A percentile compares a stretch with the other conserved stretches of the same genome.
Evolutionary conservation across 139 green algal genomes (phyloP).

Genomic region (Coccomyxa sp.): DNA sequence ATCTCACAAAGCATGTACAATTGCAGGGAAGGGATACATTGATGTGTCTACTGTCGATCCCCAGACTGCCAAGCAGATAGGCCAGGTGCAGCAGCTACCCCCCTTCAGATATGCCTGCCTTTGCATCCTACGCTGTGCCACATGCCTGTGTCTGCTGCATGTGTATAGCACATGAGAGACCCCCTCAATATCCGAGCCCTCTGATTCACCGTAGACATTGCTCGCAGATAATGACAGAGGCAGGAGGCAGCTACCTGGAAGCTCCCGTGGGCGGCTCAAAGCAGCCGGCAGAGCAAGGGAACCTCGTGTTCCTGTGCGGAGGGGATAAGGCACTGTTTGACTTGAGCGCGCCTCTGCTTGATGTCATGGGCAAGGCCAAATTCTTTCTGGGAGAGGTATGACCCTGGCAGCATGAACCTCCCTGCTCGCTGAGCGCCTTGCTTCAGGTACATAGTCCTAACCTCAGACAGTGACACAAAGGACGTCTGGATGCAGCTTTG

Average conservation of each 20-base stretch:
- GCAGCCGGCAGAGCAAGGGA: slow-evolving; percentile 79
- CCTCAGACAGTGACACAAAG: no score
- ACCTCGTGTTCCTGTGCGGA: slow-evolving; percentile 78
- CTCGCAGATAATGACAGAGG: slow-evolving; percentile 20
- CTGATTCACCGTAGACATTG: no score
- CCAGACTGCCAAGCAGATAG: slow-evolving; percentile 48
- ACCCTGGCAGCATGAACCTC: no score
- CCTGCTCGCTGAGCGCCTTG: no score
- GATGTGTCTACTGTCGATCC: slow-evolving; percentile 91
- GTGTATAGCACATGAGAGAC: no score
- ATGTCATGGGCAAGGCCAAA: slow-evolving; percentile 90
- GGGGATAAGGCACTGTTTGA: slow-evolving; percentile 78
- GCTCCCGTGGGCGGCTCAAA: slow-evolving; percentile 91
- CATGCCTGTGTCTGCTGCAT: no score
- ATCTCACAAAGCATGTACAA: no score
- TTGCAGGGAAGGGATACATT: slow-evolving; percentile 84
- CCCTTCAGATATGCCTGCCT: no score
- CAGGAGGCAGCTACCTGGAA: slow-evolving; percentile 57
- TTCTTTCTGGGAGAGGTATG: slow-evolving; percentile 74
- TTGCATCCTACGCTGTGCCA: no score
- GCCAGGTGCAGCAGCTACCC: slow-evolving; percentile 2
- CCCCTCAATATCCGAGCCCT: no score
- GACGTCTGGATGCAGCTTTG: no score
- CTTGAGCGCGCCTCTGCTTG: slow-evolving; percentile 46
- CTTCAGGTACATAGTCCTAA: no score